Base-by-base conservation (phyloP, 148 eudicot genomes). In the Amaranthus palmeri region DNA sequence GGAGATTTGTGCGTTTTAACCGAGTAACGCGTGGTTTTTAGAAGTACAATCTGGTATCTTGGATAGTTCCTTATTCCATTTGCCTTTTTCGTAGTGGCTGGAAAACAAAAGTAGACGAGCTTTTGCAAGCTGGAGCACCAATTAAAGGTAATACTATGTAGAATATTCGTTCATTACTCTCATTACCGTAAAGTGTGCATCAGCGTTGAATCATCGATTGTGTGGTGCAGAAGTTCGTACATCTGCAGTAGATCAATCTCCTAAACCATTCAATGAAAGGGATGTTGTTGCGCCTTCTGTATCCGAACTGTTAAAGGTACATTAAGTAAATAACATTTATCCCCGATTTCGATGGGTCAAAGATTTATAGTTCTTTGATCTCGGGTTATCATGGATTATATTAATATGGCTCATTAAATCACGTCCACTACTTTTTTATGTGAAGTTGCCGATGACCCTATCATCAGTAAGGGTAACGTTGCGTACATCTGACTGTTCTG, bases 81-180 rank as follows among this genome's bases (percentile, higher is more conserved):
- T 42, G 41, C 59, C 72, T 44, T 43, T 68, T 52, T 43, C 55
- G 51, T 50, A 69, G 72, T 4, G 5, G 10, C 44, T 69, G 72
- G 61, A 43, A 46, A 69, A 10, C 7, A 13, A 53, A 40, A 54
- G 72, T 43, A 43, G 41, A 54, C 18, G 8, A 69, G 12, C 55
- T 60, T 60, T 18, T 68, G 57, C 25, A 54, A 50, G 49, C 6
- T 41, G 5, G 41, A 11, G 15, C 18, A 7, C 10, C 25, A 53
- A 36, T 2, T 41, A 17, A 56, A 68, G 71, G 71, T 41, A 7
- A 50, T 54, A 53, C 40, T 11, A 53, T 2, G 54, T 41, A 53
- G 14, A 47, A 0, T 42, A 41, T 15, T 40, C 36, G 10, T 50
- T 36, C 25, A 40, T 43, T 53, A 5, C 43, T 36, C 18, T 68